A percentile compares a stretch with the other conserved stretches of the same genome.
phyloP scores from a whole-genome alignment of 2,329 filamentous ascomycete genomes.

The Penicillium sp. region DNA sequence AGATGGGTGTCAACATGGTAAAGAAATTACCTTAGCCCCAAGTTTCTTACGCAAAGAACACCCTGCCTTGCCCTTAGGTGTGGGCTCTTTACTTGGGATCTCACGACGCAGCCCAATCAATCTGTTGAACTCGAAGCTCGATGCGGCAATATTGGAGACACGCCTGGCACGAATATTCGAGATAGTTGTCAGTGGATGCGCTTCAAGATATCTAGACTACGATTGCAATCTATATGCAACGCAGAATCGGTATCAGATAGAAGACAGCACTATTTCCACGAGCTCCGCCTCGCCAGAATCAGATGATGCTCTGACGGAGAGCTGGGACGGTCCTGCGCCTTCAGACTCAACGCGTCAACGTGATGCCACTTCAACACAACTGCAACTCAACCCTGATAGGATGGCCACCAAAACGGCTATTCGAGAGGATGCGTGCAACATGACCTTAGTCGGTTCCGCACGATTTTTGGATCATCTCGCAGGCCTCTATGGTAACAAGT shows the following conservation, averaged over 20 bases:
- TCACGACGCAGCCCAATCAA: conserved; percentile 21
- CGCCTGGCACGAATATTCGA: conserved; percentile 19
- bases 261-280: neutral
- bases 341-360: neutral
- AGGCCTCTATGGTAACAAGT: conserved; percentile 21
- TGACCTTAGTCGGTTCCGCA: conserved; percentile 20
- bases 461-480: conserved; percentile 27
- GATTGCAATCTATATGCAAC: conserved; percentile 22
- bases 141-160: conserved; percentile 19
- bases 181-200: conserved; percentile 19
- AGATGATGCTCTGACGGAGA: neutral
- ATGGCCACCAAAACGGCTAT: neutral
- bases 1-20: neutral
- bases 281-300: neutral
- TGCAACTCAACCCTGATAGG: neutral
- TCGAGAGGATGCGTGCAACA: neutral
- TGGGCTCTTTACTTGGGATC: conserved; percentile 5
- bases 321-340: neutral
- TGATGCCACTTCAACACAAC: neutral
- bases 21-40: neutral
- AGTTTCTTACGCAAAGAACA: neutral
- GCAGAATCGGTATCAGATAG: conserved; percentile 15
- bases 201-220: conserved; percentile 21
- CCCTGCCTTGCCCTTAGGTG: neutral
- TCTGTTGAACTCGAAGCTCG: conserved; percentile 24